Percentiles rank a stretch among this genome's conserved stretches.
These are phyloP conservation scores for Gardenia jasminoides DNA, from an alignment of 257 asterid genomes.

Conservation along the genomic window DNA sequence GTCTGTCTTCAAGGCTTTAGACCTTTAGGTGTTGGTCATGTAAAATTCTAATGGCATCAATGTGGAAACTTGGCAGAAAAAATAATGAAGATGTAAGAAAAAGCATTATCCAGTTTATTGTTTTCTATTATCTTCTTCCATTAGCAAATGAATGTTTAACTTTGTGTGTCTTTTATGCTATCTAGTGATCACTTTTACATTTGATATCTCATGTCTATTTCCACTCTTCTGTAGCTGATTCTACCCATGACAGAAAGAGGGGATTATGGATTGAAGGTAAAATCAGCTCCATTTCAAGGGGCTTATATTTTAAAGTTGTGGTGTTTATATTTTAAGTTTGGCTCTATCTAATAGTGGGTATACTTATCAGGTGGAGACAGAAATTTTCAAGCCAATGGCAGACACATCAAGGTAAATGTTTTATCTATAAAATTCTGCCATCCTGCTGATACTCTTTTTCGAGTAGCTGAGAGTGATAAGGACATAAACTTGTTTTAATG, in stretches of 20 bases:
- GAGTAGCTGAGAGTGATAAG: too few species aligned
- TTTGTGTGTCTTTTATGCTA: conserved; percentile 2
- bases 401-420: conserved; percentile 56
- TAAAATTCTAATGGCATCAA: background rate
- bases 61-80: background rate
- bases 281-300: conserved; percentile 4
- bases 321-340: background rate
- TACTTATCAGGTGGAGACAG: conserved; percentile 56
- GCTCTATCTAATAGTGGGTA: conserved; percentile 19
- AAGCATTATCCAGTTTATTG: background rate
- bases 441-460: background rate
- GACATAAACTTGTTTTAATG: background rate
- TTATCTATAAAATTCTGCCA: background rate
- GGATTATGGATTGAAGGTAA: conserved; percentile 46
- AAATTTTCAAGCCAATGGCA: conserved; percentile 41
- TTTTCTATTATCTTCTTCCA: background rate
- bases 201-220: conserved; percentile 14
- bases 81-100: background rate
- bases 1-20: background rate
- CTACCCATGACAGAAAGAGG: conserved; percentile 35
- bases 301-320: background rate
- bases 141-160: background rate
- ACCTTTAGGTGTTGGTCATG: background rate
- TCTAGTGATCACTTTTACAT: conserved; percentile 10
- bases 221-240: conserved; percentile 40